Evolutionary conservation across 2,329 filamentous ascomycete genomes (phyloP).

Genomic region (Grosmannia clavigera): DNA sequence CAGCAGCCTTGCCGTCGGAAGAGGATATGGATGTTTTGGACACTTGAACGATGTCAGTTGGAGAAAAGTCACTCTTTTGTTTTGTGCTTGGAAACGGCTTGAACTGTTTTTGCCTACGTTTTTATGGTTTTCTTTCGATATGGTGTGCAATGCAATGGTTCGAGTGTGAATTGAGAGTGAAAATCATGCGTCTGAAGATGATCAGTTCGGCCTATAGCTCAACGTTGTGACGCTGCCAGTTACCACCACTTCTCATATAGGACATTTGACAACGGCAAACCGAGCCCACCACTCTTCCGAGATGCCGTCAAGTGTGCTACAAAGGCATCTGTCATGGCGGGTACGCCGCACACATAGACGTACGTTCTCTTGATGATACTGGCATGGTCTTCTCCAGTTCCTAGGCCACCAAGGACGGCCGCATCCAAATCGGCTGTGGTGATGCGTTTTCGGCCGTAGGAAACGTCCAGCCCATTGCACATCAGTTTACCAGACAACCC

Average conservation of each 20-base stretch:
- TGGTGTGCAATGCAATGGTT: neutral
- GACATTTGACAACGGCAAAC: slow-evolving; percentile 17
- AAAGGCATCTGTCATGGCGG: slow-evolving; percentile 56
- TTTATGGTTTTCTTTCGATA: neutral
- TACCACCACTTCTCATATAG: slow-evolving; percentile 28
- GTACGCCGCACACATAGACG: slow-evolving; percentile 58
- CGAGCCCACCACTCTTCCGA: slow-evolving; percentile 9
- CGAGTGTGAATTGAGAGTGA: neutral
- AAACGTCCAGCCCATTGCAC: slow-evolving; percentile 15
- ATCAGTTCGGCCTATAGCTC: neutral
- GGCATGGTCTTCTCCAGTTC: neutral
- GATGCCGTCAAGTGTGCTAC: slow-evolving; percentile 32
- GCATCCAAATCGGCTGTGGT: slow-evolving; percentile 26
- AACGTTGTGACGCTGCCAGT: neutral
- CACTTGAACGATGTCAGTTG: neutral
- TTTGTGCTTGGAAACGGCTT: neutral
- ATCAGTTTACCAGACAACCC: slow-evolving; percentile 10
- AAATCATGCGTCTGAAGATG: neutral
- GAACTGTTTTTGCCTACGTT: neutral
- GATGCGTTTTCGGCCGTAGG: slow-evolving; percentile 28
- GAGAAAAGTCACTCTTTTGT: neutral
- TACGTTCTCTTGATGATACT: neutral
- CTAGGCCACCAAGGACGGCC: slow-evolving; percentile 21
- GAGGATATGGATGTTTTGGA: slow-evolving; percentile 28
- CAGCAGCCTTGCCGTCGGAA: slow-evolving; percentile 25